phyloP scores from a whole-genome alignment of 1,284 basidiomycete genomes.

The Melampsora abietis-canadensis region DNA sequence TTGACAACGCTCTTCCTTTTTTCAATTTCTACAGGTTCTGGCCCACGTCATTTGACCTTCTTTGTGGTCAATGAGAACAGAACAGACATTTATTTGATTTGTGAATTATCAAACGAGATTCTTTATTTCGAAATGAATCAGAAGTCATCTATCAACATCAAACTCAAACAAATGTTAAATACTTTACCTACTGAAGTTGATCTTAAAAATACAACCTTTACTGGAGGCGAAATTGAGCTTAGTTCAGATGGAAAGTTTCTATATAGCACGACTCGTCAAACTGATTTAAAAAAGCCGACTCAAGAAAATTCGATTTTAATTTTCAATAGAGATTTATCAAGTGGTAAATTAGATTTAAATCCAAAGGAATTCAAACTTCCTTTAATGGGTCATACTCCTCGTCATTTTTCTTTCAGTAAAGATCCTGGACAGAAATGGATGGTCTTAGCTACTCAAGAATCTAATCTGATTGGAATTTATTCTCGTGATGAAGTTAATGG shows the following conservation, averaged over 20 bases:
- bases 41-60: constrained; percentile 27
- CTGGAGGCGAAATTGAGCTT: constrained; percentile 10
- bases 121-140: constrained; percentile 11
- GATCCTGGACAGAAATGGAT: constrained; percentile 7
- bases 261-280: constrained; percentile 29
- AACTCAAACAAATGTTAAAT: constrained; percentile 3
- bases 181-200: background rate
- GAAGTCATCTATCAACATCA: background rate
- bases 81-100: constrained; percentile 29
- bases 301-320: constrained; percentile 28
- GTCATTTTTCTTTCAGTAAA: constrained; percentile 20
- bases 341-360: background rate
- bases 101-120: constrained; percentile 27
- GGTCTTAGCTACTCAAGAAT: constrained; percentile 17
- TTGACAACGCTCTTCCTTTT: background rate
- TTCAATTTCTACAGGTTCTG: constrained; percentile 5
- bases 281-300: constrained; percentile 19
- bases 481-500: background rate
- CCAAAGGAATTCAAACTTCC: background rate
- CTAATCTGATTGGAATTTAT: constrained; percentile 17
- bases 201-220: constrained; percentile 1
- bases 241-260: constrained; percentile 21
- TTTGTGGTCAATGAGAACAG: too few relatives aligned
- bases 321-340: constrained; percentile 10
- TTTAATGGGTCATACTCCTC: constrained; percentile 7